Evolutionary conservation across 495 filamentous ascomycete genomes (phyloP), one percentile per base, ranked within the genome.

Genomic region (Peziza echinospora): DNA sequence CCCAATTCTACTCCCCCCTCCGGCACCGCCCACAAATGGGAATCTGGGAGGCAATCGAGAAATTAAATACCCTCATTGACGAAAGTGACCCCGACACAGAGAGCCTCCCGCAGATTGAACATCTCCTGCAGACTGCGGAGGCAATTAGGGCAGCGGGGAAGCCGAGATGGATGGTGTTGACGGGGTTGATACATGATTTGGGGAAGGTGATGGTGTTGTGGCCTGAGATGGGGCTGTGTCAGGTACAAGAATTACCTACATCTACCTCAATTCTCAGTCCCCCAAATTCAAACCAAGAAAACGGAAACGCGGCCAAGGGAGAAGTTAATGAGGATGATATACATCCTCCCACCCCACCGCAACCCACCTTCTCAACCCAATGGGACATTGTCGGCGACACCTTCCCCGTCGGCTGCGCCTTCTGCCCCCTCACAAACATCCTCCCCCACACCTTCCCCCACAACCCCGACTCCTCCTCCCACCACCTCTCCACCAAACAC

Each of bases 351-450:
- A n/a, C n/a, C n/a, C n/a, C n/a, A n/a, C n/a, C n/a, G n/a, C n/a
- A n/a, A n/a, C n/a, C n/a, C n/a, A 34, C 26, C n/a, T 7, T 8
- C n/a, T 7, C 8, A 34, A 34, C 26, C 8, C 84, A 93, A 60
- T 91, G 84, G 84, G 84, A 89, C 55, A 82, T 91, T 11, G 84
- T 93, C 9, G 84, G 84, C 13, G 84, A 93, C 55, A 87, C 82
- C 0, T 91, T 91, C 64, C 83, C 84, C 24, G 81, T 93, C n/a
- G 84, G 84, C 45, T 86, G 82, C 54, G 71, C 65, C 41, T 91
- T 87, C 51, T 77, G 83, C 51, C 64, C 76, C 40, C 63, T 68
- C 26, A 84, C 26, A 8, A 34, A 82, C 62, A 81, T 93, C 65
- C 84, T 83, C 62, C 68, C 71, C 1, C 79, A 81, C 26, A 77